Evolutionary conservation across 2,329 filamentous ascomycete genomes (phyloP).

Genomic region (Talaromyces sp.): DNA sequence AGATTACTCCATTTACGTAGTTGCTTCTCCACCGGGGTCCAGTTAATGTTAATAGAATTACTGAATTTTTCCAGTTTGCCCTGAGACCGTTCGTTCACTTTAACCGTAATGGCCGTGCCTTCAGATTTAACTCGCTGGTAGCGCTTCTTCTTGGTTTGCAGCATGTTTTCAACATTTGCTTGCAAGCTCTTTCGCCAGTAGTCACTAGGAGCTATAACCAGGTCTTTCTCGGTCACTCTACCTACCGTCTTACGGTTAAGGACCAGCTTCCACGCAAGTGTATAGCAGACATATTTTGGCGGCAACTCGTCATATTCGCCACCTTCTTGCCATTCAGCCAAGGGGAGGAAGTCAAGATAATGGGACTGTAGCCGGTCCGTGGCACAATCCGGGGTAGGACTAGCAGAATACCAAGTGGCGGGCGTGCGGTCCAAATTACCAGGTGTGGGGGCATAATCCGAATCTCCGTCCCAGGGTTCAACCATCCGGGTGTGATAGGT

Average conservation of each 20-base stretch:
- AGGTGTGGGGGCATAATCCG: slow-evolving; percentile 15
- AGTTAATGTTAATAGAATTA: slow-evolving; percentile 26
- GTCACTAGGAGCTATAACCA: slow-evolving; percentile 16
- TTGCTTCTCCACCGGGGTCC: slow-evolving; percentile 25
- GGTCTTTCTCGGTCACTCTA: slow-evolving; percentile 26
- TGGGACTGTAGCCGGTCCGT: not conserved
- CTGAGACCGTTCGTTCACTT: slow-evolving; percentile 23
- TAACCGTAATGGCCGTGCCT: slow-evolving; percentile 14
- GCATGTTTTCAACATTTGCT: slow-evolving; percentile 15
- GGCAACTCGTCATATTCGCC: slow-evolving; percentile 24
- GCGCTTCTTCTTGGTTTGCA: slow-evolving; percentile 17
- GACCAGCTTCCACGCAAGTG: slow-evolving; percentile 28
- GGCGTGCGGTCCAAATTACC: slow-evolving; percentile 12
- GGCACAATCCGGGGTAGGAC: slow-evolving; percentile 14
- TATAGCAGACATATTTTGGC: slow-evolving; percentile 25
- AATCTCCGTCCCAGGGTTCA: slow-evolving; percentile 11
- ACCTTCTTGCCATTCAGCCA: slow-evolving; percentile 18
- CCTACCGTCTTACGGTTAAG: slow-evolving; percentile 26
- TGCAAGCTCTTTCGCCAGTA: slow-evolving; percentile 23
- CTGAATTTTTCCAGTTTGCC: slow-evolving; percentile 25
- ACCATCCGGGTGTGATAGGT: slow-evolving; percentile 4
- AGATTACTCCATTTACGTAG: slow-evolving; percentile 24
- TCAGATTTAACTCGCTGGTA: slow-evolving; percentile 17
- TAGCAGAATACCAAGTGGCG: slow-evolving; percentile 9
- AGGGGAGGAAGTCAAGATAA: slow-evolving; percentile 3